These are phyloP conservation scores for Trichosporon faecale DNA, from an alignment of 1,284 basidiomycete genomes.

Conservation along the genomic window DNA sequence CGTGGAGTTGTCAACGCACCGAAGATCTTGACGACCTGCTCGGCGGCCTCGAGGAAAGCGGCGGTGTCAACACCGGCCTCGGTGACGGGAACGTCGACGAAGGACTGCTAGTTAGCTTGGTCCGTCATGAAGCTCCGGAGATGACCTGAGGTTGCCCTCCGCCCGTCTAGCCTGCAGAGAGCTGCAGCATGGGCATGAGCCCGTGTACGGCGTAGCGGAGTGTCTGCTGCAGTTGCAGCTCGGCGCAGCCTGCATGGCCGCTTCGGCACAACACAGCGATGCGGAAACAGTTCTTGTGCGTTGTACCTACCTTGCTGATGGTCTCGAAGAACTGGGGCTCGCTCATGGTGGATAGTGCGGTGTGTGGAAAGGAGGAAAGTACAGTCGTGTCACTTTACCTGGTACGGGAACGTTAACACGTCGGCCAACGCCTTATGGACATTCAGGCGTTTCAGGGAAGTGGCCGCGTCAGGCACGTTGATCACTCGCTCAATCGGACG, in stretches of 20 bases:
- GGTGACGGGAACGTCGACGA: constrained; percentile 81
- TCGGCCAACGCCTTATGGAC: constrained; percentile 6
- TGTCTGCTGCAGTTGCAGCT: background rate
- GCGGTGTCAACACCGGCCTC: constrained; percentile 84
- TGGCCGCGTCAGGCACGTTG: background rate
- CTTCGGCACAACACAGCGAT: background rate
- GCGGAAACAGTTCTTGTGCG: no score
- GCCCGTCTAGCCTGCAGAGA: background rate
- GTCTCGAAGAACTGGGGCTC: constrained; percentile 73
- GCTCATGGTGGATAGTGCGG: constrained; percentile 58
- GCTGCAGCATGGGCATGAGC: background rate
- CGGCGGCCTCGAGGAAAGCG: constrained; percentile 82
- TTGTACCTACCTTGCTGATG: constrained; percentile 66
- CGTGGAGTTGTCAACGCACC: constrained; percentile 58
- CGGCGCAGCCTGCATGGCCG: background rate
- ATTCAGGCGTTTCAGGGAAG: background rate
- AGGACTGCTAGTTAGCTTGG: constrained; percentile 59
- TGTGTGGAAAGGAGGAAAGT: background rate
- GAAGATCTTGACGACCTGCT: constrained; percentile 87
- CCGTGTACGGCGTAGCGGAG: background rate
- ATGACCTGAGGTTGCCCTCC: background rate
- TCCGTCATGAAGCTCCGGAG: constrained; percentile 8
- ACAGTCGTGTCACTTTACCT: background rate
- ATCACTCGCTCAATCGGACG: constrained; percentile 1
- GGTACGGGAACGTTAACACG: constrained; percentile 8